Percentiles rank a stretch among this genome's conserved stretches.
Evolutionary conservation across 2,329 filamentous ascomycete species (phyloP).

Genomic region (Chalara sp.): DNA sequence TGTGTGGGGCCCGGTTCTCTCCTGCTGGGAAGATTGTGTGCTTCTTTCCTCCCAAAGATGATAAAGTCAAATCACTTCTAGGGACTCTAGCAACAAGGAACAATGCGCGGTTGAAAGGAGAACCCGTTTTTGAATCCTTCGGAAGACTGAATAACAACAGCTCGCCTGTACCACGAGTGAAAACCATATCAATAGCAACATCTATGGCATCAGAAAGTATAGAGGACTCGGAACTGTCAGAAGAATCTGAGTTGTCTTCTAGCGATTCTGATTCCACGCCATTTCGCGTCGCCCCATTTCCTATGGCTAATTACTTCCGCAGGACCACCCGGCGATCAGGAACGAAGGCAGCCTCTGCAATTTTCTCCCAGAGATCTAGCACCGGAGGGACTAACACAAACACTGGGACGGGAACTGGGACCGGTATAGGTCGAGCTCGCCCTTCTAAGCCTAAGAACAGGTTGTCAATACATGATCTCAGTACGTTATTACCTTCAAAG

Average conservation of each 20-base stretch:
- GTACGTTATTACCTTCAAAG: slow-evolving; percentile 70
- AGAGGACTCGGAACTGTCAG: slow-evolving; percentile 29
- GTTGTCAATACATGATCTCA: slow-evolving; percentile 66
- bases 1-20: slow-evolving; percentile 55
- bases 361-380: slow-evolving; percentile 27
- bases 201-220: slow-evolving; percentile 29
- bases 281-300: slow-evolving; percentile 23
- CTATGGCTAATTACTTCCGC: slow-evolving; percentile 23
- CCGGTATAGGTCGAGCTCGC: slow-evolving; percentile 23
- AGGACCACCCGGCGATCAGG: slow-evolving; percentile 17
- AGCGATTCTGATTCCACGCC: slow-evolving; percentile 28
- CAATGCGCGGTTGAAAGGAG: slow-evolving; percentile 37
- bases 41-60: slow-evolving; percentile 63
- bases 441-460: slow-evolving; percentile 52
- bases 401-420: slow-evolving; percentile 44
- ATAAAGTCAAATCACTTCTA: slow-evolving; percentile 42
- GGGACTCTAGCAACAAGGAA: slow-evolving; percentile 40
- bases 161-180: slow-evolving; percentile 38
- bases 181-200: slow-evolving; percentile 11
- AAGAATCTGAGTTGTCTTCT: slow-evolving; percentile 24
- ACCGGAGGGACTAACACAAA: slow-evolving; percentile 41
- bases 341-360: slow-evolving; percentile 23
- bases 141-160: slow-evolving; percentile 46
- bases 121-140: slow-evolving; percentile 56
- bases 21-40: slow-evolving; percentile 57